A percentile compares a stretch with the other conserved stretches of the same genome.
phyloP scores from a whole-genome alignment of 148 eudicot genomes.

The Rhododendron henanense region DNA sequence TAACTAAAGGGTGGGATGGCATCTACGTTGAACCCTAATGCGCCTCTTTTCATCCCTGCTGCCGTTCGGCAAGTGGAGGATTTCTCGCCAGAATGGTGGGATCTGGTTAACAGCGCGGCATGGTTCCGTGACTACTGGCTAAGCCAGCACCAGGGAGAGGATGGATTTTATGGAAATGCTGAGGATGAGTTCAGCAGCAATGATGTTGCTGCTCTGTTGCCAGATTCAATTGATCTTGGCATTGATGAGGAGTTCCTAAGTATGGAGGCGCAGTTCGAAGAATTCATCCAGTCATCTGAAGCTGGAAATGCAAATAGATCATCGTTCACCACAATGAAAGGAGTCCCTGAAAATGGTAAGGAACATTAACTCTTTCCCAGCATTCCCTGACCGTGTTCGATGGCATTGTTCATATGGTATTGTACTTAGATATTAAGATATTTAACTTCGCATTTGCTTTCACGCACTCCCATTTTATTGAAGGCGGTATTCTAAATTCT shows the following conservation, averaged over 20 bases:
- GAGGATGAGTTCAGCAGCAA: slow-evolving; percentile 27
- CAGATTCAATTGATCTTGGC: slow-evolving; percentile 78
- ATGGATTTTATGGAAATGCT: slow-evolving; percentile 34
- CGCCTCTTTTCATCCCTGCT: slow-evolving; percentile 88
- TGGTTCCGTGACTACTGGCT: slow-evolving; percentile 98
- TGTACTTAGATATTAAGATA: neutral
- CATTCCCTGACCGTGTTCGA: neutral
- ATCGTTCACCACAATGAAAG: slow-evolving; percentile 16
- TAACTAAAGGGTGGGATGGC: slow-evolving; percentile 55
- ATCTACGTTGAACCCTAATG: slow-evolving; percentile 86
- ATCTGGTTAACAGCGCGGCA: slow-evolving; percentile 62
- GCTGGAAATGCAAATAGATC: slow-evolving; percentile 38
- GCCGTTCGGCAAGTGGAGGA: slow-evolving; percentile 84
- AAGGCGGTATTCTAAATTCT: neutral
- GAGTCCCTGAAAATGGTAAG: slow-evolving; percentile 33
- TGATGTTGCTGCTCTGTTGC: slow-evolving; percentile 60
- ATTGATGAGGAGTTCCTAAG: slow-evolving; percentile 64
- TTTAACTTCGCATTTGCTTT: neutral
- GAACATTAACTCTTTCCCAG: neutral
- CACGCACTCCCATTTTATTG: neutral
- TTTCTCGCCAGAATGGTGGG: slow-evolving; percentile 93
- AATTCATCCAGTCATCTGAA: slow-evolving; percentile 62
- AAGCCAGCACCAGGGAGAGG: slow-evolving; percentile 70
- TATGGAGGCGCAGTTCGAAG: slow-evolving; percentile 87
- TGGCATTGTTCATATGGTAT: neutral